These are phyloP conservation scores for Acer campestre DNA, from an alignment of 345 rosid genomes.

Conservation along the genomic window DNA sequence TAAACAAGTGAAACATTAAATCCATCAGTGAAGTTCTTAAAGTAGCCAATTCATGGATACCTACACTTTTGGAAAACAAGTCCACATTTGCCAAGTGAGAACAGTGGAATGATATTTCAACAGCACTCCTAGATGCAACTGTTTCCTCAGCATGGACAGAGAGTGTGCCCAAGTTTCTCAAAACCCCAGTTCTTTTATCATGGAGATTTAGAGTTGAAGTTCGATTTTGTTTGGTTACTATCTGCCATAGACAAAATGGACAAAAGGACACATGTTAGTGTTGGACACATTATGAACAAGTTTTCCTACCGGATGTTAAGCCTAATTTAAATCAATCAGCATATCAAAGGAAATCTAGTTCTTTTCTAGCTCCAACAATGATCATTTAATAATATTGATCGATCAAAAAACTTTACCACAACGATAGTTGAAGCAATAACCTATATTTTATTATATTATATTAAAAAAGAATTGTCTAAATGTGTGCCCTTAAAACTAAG, in stretches of 20 bases:
- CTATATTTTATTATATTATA: neutral
- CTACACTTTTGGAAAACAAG: constrained; percentile 77
- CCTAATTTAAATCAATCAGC: no score
- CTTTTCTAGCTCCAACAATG: no score
- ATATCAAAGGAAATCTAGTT: no score
- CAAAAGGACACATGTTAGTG: neutral
- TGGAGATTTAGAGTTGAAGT: constrained; percentile 56
- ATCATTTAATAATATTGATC: no score
- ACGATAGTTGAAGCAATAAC: no score
- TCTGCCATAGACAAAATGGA: constrained; percentile 41
- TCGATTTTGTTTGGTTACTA: constrained; percentile 55
- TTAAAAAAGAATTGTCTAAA: no score
- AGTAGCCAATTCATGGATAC: constrained; percentile 19
- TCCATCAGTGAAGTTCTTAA: neutral
- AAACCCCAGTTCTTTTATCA: constrained; percentile 34
- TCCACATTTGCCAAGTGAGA: constrained; percentile 69
- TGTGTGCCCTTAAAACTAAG: no score
- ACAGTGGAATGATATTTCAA: constrained; percentile 58
- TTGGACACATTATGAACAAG: no score
- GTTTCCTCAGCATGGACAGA: constrained; percentile 78
- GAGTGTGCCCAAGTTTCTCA: constrained; percentile 58
- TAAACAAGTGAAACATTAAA: neutral
- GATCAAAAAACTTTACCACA: no score
- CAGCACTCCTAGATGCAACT: constrained; percentile 55
- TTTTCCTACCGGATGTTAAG: no score